phyloP scores from a whole-genome alignment of 2,329 filamentous ascomycete species.

The Clarireedia homoeocarpa region DNA sequence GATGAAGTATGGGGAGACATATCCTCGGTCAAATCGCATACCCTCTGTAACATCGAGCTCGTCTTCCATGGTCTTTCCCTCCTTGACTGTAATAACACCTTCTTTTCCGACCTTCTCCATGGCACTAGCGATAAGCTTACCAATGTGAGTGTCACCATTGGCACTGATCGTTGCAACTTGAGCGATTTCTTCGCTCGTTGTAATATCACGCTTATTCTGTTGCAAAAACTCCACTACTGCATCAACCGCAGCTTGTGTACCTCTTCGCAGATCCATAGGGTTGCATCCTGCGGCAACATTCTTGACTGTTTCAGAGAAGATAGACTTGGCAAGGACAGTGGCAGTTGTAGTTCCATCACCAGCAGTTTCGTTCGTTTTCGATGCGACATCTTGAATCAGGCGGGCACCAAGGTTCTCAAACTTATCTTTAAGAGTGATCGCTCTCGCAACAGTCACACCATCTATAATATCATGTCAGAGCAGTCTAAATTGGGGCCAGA shows the following conservation, averaged over 20 bases:
- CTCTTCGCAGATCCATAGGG: conserved; percentile 96
- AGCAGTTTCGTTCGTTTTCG: conserved; percentile 98
- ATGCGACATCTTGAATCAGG: conserved; percentile 94
- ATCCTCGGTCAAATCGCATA: conserved; percentile 99
- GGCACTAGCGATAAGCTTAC: conserved; percentile 89
- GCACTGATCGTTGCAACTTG: conserved; percentile 98
- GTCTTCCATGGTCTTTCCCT: conserved; percentile 96
- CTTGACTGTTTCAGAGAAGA: conserved; percentile 99
- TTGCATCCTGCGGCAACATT: conserved; percentile 99
- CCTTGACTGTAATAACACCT: conserved; percentile 99
- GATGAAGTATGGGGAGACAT: conserved; percentile 99
- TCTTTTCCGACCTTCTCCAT: conserved; percentile 99
- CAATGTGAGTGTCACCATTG: conserved; percentile 93
- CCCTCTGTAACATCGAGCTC: conserved; percentile 99
- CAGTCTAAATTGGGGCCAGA: not conserved
- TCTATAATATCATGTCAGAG: conserved; percentile 39
- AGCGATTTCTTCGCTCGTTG: conserved; percentile 91
- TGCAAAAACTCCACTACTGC: conserved; percentile 90
- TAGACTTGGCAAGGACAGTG: conserved; percentile 91
- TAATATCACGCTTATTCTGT: conserved; percentile 96
- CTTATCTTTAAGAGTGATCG: conserved; percentile 92
- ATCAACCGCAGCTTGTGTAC: conserved; percentile 93
- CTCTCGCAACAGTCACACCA: conserved; percentile 83
- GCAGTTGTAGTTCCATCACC: conserved; percentile 98
- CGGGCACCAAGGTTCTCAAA: conserved; percentile 98